Evolutionary conservation across 2,329 filamentous ascomycete species (phyloP).

Genomic region (Verticillium zaregamsianum): DNA sequence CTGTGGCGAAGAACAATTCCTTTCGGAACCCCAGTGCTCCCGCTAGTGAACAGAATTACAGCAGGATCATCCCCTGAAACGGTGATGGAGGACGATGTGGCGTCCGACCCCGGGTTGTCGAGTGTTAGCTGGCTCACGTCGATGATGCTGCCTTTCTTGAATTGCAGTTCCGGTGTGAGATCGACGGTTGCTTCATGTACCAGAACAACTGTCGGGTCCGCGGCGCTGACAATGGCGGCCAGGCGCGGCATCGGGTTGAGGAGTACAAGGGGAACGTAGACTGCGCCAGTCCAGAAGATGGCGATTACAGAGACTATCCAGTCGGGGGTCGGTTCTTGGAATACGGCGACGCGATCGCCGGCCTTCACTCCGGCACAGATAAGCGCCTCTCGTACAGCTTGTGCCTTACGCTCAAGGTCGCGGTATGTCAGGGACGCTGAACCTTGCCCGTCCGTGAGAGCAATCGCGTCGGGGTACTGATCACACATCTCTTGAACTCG

Average conservation of each 20-base stretch:
- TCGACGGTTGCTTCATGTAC: constrained; percentile 7
- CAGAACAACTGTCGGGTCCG: constrained; percentile 20
- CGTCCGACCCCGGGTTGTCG: neutral
- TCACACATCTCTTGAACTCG: neutral
- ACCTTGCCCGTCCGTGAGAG: neutral
- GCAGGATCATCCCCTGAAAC: constrained; percentile 11
- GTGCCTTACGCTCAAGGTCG: neutral
- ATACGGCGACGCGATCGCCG: constrained; percentile 30
- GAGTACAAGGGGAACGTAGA: constrained; percentile 37
- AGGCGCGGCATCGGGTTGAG: constrained; percentile 24
- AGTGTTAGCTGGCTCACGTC: neutral
- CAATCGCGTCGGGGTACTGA: neutral
- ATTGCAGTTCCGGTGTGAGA: neutral
- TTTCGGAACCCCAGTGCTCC: constrained; percentile 33
- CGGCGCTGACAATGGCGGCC: constrained; percentile 20
- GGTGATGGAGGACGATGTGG: neutral
- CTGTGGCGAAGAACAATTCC: constrained; percentile 29
- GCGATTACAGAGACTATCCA: constrained; percentile 34
- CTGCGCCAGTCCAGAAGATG: constrained; percentile 30
- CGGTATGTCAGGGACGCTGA: neutral
- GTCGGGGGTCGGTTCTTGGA: constrained; percentile 29
- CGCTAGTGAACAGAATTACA: constrained; percentile 28
- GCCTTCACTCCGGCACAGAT: neutral
- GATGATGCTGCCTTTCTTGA: neutral
- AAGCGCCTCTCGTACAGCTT: neutral